Conservation (phyloP, 2,329 filamentous ascomycete genomes). For the Pseudopithomyces maydicus region DNA sequence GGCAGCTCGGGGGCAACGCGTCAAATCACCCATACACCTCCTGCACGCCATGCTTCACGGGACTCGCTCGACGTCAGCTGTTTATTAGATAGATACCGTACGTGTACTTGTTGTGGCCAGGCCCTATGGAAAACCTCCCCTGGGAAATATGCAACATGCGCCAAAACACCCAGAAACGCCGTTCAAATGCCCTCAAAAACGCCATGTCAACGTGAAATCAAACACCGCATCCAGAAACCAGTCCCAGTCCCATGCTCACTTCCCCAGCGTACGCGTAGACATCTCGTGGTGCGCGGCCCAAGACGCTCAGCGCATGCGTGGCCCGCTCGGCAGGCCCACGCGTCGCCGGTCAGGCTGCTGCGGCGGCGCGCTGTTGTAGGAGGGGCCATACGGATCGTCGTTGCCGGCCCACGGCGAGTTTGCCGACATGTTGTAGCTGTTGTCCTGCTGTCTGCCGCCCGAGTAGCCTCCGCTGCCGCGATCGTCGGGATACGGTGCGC, state of each 20-base stretch:
- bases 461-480: conserved; percentile 38
- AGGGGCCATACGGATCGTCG: conserved; percentile 38
- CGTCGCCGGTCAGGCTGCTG: conserved; percentile 36
- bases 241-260: conserved; percentile 13
- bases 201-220: conserved; percentile 9
- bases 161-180: not conserved
- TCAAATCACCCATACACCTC: not conserved
- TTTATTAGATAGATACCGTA: too few species aligned
- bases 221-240: not conserved
- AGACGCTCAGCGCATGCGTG: conserved; percentile 37
- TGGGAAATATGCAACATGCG: not conserved
- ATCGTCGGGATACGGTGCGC: conserved; percentile 39
- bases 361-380: conserved; percentile 27
- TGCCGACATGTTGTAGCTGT: conserved; percentile 32
- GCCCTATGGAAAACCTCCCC: not conserved
- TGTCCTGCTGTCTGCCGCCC: conserved; percentile 31
- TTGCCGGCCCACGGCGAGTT: conserved; percentile 40
- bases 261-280: too few species aligned
- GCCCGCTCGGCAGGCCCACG: conserved; percentile 45
- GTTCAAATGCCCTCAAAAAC: not conserved
- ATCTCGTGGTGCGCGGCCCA: conserved; percentile 15
- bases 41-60: conserved; percentile 7
- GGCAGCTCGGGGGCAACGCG: not conserved
- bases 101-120: not conserved
- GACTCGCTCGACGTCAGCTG: not conserved